A percentile compares a stretch with the other conserved stretches of the same genome.
phyloP scores from a whole-genome alignment of 2,329 filamentous ascomycete genomes.

The Trichoderma sp. region DNA sequence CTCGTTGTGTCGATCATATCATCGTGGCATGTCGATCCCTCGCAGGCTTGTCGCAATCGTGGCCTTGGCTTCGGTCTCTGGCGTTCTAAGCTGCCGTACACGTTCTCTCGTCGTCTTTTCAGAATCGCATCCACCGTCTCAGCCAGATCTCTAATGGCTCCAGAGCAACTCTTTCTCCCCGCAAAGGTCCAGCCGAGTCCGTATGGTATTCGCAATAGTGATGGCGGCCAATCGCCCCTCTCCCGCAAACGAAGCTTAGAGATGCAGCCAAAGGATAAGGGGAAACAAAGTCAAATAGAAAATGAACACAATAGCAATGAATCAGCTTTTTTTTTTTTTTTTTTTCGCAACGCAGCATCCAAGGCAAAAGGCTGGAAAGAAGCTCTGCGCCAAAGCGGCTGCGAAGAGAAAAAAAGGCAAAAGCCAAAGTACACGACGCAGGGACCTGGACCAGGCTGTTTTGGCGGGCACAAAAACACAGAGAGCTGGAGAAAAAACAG shows the following conservation, averaged over 20 bases:
- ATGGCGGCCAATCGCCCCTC: slow-evolving; percentile 6
- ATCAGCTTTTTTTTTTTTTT: no score
- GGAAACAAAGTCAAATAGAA: background rate
- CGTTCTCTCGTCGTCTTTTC: background rate
- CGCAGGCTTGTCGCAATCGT: slow-evolving; percentile 11
- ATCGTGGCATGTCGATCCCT: slow-evolving; percentile 19
- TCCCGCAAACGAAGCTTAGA: background rate
- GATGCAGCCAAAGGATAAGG: background rate
- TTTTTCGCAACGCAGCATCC: background rate
- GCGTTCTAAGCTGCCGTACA: background rate
- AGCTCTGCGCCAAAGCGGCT: background rate
- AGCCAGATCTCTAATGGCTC: background rate
- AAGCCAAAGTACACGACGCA: background rate
- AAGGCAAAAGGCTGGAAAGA: background rate
- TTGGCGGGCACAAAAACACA: background rate
- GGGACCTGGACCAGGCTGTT: background rate
- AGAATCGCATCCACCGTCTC: slow-evolving; percentile 6
- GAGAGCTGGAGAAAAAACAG: background rate
- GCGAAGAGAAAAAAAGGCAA: background rate
- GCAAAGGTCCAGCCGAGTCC: background rate
- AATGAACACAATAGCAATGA: background rate
- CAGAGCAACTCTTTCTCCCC: background rate
- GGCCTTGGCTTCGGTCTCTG: background rate
- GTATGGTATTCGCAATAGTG: background rate
- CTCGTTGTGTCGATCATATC: slow-evolving; percentile 19